Evolutionary conservation across 2,329 filamentous ascomycete species (phyloP).

Genomic region (Talaromyces atroroseus): DNA sequence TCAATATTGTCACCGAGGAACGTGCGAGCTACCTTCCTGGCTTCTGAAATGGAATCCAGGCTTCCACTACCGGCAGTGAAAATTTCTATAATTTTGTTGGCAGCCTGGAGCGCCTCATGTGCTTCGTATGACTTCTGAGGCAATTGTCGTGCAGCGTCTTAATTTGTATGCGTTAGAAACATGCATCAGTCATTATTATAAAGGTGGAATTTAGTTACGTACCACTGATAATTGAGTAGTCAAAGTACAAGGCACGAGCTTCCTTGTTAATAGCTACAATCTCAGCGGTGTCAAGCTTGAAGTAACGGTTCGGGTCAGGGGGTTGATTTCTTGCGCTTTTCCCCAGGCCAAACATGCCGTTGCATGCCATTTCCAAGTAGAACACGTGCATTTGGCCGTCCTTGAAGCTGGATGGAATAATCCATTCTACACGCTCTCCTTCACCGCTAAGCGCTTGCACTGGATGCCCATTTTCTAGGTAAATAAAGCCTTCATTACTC

Average conservation of each 20-base stretch:
- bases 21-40: slow-evolving; percentile 73
- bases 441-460: slow-evolving; percentile 87
- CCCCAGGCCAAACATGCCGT: slow-evolving; percentile 95
- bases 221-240: slow-evolving; percentile 85
- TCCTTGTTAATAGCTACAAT: slow-evolving; percentile 86
- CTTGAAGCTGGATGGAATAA: slow-evolving; percentile 72
- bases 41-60: slow-evolving; percentile 68
- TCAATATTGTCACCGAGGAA: slow-evolving; percentile 78
- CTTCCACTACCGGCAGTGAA: slow-evolving; percentile 73
- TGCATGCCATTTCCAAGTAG: slow-evolving; percentile 98
- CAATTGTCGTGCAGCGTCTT: slow-evolving; percentile 85
- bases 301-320: slow-evolving; percentile 75
- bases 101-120: slow-evolving; percentile 76
- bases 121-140: slow-evolving; percentile 81
- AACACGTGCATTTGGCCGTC: slow-evolving; percentile 82
- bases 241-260: slow-evolving; percentile 75
- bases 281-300: slow-evolving; percentile 67
- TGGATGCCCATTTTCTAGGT: slow-evolving; percentile 82
- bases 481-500: slow-evolving; percentile 89
- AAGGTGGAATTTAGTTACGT: slow-evolving; percentile 4
- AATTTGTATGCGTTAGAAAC: slow-evolving; percentile 11
- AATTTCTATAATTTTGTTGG: slow-evolving; percentile 80
- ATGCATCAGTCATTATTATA: slow-evolving; percentile 1
- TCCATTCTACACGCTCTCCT: slow-evolving; percentile 84
- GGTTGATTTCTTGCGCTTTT: slow-evolving; percentile 87